A percentile compares a stretch with the other conserved stretches of the same genome.
phyloP scores from a whole-genome alignment of 495 filamentous ascomycete species.

The Aspergillus carlsbadensis region DNA sequence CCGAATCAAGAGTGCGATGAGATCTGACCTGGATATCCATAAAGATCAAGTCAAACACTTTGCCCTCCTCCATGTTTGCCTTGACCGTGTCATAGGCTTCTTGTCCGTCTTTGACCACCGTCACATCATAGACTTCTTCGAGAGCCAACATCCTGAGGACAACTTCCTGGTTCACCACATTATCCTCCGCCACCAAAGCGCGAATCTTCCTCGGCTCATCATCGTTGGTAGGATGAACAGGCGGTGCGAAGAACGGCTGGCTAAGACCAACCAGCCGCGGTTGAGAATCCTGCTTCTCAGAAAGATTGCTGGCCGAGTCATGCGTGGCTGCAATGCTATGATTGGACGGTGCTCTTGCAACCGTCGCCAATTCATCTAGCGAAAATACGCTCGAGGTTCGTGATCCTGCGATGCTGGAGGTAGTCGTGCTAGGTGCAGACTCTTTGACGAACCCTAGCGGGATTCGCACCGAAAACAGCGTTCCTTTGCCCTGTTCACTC shows the following conservation, averaged over 20 bases:
- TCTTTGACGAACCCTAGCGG: constrained; percentile 77
- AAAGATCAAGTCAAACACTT: constrained; percentile 80
- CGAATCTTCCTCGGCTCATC: constrained; percentile 56
- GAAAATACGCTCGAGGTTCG: constrained; percentile 31
- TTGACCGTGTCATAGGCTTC: constrained; percentile 87
- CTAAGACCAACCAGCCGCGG: constrained; percentile 81
- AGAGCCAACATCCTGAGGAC: constrained; percentile 67
- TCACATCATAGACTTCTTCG: constrained; percentile 72
- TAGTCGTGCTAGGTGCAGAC: constrained; percentile 49
- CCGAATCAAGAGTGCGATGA: constrained; percentile 9
- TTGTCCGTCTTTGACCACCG: constrained; percentile 81
- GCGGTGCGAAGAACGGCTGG: constrained; percentile 79
- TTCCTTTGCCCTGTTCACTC: constrained; percentile 72
- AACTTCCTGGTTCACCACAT: constrained; percentile 92
- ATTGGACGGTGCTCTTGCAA: constrained; percentile 24
- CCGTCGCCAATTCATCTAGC: constrained; percentile 31
- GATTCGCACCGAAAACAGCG: constrained; percentile 79
- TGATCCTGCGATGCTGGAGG: constrained; percentile 23
- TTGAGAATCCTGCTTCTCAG: constrained; percentile 50
- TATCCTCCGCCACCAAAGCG: constrained; percentile 93
- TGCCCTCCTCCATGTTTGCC: constrained; percentile 69
- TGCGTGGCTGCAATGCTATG: constrained; percentile 25
- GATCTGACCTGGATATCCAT: constrained; percentile 70
- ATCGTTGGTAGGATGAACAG: constrained; percentile 42
- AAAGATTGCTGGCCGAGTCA: constrained; percentile 17